These are phyloP conservation scores for Ilex asprella DNA, from an alignment of 257 asterid species.

Conservation along the genomic window DNA sequence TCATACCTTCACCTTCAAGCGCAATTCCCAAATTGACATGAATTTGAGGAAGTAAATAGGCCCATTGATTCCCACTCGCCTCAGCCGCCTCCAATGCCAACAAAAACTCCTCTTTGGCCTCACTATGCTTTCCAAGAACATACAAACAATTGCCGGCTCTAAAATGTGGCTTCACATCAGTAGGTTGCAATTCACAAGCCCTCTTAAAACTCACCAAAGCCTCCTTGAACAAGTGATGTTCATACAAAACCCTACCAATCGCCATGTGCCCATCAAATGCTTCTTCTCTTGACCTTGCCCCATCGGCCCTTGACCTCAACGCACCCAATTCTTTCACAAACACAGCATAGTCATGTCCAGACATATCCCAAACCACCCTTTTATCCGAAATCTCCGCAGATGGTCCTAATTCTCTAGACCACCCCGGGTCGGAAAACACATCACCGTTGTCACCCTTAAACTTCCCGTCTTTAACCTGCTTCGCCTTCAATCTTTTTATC, in stretches of 20 bases:
- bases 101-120: slow-evolving; percentile 76
- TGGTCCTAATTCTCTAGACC: slow-evolving; percentile 92
- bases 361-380: slow-evolving; percentile 75
- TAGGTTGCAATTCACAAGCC: slow-evolving; percentile 87
- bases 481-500: slow-evolving; percentile 56
- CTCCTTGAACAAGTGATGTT: slow-evolving; percentile 74
- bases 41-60: slow-evolving; percentile 93
- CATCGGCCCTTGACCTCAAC: slow-evolving; percentile 86
- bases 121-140: slow-evolving; percentile 64
- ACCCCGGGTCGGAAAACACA: slow-evolving; percentile 83
- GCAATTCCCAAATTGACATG: slow-evolving; percentile 96
- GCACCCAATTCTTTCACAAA: slow-evolving; percentile 85
- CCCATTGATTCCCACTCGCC: slow-evolving; percentile 96
- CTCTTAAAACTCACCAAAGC: slow-evolving; percentile 90
- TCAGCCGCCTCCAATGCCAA: slow-evolving; percentile 95
- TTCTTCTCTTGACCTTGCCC: slow-evolving; percentile 83
- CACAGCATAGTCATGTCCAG: slow-evolving; percentile 57
- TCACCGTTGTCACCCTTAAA: slow-evolving; percentile 71
- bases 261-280: slow-evolving; percentile 99
- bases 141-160: slow-evolving; percentile 87
- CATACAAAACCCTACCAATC: slow-evolving; percentile 72
- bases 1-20: slow-evolving; percentile 96
- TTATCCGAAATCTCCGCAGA: slow-evolving; percentile 61
- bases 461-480: slow-evolving; percentile 77
- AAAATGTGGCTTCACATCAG: slow-evolving; percentile 93